These are phyloP conservation scores for Fusarium haematococcum DNA, from an alignment of 2,329 filamentous ascomycete species.

Conservation along the genomic window DNA sequence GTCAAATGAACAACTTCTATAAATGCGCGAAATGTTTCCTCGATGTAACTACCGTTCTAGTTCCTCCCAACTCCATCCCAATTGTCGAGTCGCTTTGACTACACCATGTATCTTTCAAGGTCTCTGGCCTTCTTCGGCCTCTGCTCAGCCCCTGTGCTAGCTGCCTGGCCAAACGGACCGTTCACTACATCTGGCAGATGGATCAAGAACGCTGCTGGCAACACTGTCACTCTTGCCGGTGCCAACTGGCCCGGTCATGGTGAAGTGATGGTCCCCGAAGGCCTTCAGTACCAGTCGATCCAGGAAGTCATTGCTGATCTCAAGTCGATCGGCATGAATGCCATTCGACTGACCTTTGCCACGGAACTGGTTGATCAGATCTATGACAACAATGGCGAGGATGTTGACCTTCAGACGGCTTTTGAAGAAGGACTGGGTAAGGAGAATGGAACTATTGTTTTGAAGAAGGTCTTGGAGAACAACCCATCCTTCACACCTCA, in stretches of 20 bases:
- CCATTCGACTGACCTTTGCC: constrained; percentile 71
- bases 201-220: constrained; percentile 54
- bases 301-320: constrained; percentile 65
- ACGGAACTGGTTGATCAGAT: constrained; percentile 74
- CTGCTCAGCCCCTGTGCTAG: not conserved
- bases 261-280: constrained; percentile 74
- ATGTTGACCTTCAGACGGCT: constrained; percentile 59
- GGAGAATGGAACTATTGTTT: constrained; percentile 63
- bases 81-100: not conserved
- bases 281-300: constrained; percentile 71
- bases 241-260: constrained; percentile 72
- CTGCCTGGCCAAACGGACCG: constrained; percentile 46
- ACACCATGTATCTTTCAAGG: not conserved
- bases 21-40: not conserved
- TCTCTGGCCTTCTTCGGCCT: not conserved
- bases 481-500: constrained; percentile 67
- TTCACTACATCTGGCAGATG: constrained; percentile 54
- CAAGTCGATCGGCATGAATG: constrained; percentile 71
- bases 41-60: not conserved
- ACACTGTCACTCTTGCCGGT: constrained; percentile 62
- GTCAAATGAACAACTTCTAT: not conserved
- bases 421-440: constrained; percentile 61
- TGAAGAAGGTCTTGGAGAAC: constrained; percentile 64
- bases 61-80: not conserved
- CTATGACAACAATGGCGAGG: constrained; percentile 59